Evolutionary conservation across 2,329 filamentous ascomycete species (phyloP).

Genomic region (Periconia digitata): DNA sequence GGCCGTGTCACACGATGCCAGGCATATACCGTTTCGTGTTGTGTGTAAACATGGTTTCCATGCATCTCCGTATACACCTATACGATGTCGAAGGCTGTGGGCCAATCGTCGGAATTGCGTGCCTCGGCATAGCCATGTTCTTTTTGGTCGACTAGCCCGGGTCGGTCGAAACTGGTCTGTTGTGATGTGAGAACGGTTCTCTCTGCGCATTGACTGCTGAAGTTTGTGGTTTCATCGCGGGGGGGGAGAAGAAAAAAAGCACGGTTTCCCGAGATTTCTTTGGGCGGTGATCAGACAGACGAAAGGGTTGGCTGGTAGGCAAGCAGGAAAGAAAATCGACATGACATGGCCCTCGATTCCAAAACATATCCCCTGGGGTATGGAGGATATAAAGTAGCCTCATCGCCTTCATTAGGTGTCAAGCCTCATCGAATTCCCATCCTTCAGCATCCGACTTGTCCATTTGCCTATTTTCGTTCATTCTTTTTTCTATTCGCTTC

Average conservation of each 20-base stretch:
- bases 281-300: no score
- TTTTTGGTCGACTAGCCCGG: not conserved
- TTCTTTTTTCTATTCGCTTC: not conserved
- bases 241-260: no score
- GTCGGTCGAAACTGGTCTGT: not conserved
- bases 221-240: not conserved
- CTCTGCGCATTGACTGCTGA: not conserved
- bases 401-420: not conserved
- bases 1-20: constrained; percentile 3
- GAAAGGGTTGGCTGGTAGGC: no score
- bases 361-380: not conserved
- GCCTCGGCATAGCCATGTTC: constrained; percentile 8
- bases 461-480: not conserved
- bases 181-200: not conserved
- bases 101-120: constrained; percentile 6
- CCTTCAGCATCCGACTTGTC: not conserved
- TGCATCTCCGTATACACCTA: not conserved
- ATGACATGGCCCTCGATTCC: not conserved
- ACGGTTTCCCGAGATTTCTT: no score
- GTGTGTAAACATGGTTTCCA: not conserved
- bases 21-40: not conserved
- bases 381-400: constrained; percentile 4
- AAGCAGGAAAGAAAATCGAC: no score
- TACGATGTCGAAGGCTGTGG: not conserved
- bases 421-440: not conserved